These are phyloP conservation scores for Nothophaeocryptopus gaeumannii DNA, from an alignment of 2,329 filamentous ascomycete species.

Conservation along the genomic window DNA sequence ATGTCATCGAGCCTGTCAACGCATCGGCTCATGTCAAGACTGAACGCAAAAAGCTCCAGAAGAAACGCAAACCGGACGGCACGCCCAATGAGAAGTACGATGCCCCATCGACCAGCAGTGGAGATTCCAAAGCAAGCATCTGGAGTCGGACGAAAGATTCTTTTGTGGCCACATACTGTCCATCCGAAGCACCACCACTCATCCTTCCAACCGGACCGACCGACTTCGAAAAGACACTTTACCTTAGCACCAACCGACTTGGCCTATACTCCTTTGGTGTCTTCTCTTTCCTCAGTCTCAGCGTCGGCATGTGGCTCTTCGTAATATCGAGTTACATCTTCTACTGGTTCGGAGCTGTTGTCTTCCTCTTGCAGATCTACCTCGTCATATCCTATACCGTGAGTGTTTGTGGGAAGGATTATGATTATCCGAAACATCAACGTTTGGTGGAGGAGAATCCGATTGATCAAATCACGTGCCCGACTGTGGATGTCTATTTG, in stretches of 20 bases:
- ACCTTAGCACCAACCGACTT: slow-evolving; percentile 41
- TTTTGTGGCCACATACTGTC: slow-evolving; percentile 18
- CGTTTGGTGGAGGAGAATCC: slow-evolving; percentile 33
- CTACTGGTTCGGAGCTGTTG: slow-evolving; percentile 38
- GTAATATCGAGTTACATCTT: slow-evolving; percentile 35
- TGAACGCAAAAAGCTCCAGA: slow-evolving; percentile 15
- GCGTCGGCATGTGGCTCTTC: slow-evolving; percentile 46
- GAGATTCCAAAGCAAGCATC: slow-evolving; percentile 10
- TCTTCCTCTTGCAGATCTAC: slow-evolving; percentile 42
- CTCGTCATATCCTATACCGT: slow-evolving; percentile 44
- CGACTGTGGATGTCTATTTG: slow-evolving; percentile 43
- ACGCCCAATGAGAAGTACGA: slow-evolving; percentile 2
- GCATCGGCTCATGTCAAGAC: slow-evolving; percentile 4
- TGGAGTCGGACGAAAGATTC: slow-evolving; percentile 17
- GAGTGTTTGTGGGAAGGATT: slow-evolving; percentile 41
- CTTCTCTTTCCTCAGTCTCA: slow-evolving; percentile 42
- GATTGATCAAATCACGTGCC: slow-evolving; percentile 36
- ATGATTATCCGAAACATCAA: slow-evolving; percentile 38
- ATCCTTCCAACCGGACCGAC: slow-evolving; percentile 40
- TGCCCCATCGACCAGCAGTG: slow-evolving; percentile 5
- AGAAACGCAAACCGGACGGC: slow-evolving; percentile 4
- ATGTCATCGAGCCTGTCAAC: slow-evolving; percentile 3
- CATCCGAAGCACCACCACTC: slow-evolving; percentile 17
- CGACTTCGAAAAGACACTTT: slow-evolving; percentile 42
- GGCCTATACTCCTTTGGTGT: slow-evolving; percentile 43